Evolutionary conservation across 2,329 filamentous ascomycete species (phyloP), one percentile per base, ranked within the genome.

Genomic region (Plenodomus tracheiphilus): DNA sequence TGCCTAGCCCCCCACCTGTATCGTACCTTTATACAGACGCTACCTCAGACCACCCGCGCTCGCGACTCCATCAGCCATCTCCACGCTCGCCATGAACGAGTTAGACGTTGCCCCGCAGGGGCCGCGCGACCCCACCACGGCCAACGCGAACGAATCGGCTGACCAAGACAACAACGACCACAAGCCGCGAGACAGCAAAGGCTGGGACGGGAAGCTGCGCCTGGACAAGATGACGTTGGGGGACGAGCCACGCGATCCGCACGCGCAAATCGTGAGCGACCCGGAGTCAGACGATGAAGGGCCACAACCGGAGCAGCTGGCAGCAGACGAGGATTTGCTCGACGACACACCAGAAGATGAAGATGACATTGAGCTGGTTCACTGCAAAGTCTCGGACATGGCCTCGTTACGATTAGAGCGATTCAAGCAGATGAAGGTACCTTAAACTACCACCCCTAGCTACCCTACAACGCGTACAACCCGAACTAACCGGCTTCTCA

Each of bases 131-230:
- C 59, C 62, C 62, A 58, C 51, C 18, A 41, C 56, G 28, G 25
- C 51, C 30, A 45, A 56, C 51, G 51, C 53, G 36, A 53, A 43
- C 43, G 56, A 47, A 15, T 47, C 53, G 41, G 57, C 45, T 43
- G 52, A 65, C 32, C 44, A 59, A n/a, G 57, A 65, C 22, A 55
- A 50, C 13, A 61, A 66, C 20, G 63, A 65, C 40, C 56, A 67
- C 51, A 66, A 59, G 32, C 70, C 69, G 30, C 48, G 67, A 45
- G 69, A 75, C 41, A 74, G 71, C 58, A 76, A 74, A 64, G 89
- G 89, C 53, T 93, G 89, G 89, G 89, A 93, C 71, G 89, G 89
- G 55, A 93, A 93, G 75, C 79, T 93, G 50, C 81, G 89, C 34
- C 75, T 96, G 42, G 85, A 88, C 53, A 85, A 85, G 63, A 86